Percentiles rank a stretch among this genome's conserved stretches.
These are phyloP conservation scores for Cryptococcus deneoformans DNA, from an alignment of 1,284 basidiomycete genomes.

Conservation along the genomic window DNA sequence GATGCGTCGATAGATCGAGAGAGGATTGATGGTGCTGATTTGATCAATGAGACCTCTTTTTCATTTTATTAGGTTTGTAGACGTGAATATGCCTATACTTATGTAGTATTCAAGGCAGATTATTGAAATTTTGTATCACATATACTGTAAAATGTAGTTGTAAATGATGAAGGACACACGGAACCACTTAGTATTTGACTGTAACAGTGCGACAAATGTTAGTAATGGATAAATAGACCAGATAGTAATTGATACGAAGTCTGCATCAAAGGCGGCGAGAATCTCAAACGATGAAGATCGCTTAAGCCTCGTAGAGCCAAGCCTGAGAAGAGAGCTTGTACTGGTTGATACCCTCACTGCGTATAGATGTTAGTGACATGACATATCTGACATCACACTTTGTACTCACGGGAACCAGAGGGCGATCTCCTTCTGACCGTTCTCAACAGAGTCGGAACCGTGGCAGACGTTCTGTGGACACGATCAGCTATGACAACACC, in stretches of 20 bases:
- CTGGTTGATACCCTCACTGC: slow-evolving; percentile 70
- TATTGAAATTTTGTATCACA: background rate
- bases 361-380: background rate
- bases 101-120: no score
- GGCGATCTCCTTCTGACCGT: slow-evolving; percentile 83
- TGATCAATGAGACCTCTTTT: no score
- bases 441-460: slow-evolving; percentile 90
- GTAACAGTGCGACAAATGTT: no score
- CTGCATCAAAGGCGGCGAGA: background rate
- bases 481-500: background rate
- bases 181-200: no score
- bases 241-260: background rate
- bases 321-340: slow-evolving; percentile 65
- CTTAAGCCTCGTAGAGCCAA: slow-evolving; percentile 78
- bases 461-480: slow-evolving; percentile 54
- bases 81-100: no score
- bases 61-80: no score
- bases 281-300: background rate
- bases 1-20: no score
- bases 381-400: background rate
- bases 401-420: slow-evolving; percentile 60
- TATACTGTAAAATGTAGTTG: background rate
- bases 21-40: no score
- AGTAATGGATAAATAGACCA: background rate
- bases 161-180: no score